Evolutionary conservation across 2,329 filamentous ascomycete genomes (phyloP), one percentile per base, ranked within the genome.

Genomic region (Cordyceps javanica): DNA sequence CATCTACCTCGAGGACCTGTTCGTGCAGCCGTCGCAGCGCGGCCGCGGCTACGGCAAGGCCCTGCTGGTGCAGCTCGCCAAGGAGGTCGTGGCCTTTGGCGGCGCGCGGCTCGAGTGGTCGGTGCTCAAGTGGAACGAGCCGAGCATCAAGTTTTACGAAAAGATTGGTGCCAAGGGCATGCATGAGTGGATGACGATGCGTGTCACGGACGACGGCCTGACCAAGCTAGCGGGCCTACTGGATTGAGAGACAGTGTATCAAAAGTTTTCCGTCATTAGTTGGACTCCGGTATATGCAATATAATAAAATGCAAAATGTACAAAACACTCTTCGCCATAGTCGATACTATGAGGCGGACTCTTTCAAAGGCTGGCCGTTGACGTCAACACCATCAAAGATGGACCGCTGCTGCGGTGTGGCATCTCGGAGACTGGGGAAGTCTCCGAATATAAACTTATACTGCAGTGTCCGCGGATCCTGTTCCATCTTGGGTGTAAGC

Each of bases 1-100:
- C 3, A 89, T 99, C 67, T 96, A 95, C 72, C 85, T 97, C 38
- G 93, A 97, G 72, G 93, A 97, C 68, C 77, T 97, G n/a, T 96
- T 87, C 67, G 90, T 99, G 41, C 80, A 85, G 64, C 80, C 85
- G 1, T 75, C 76, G 45, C 85, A 88, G 65, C 79, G 94, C 4
- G 86, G 86, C 34, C 83, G 82, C 60, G 92, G 92, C 0, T 96
- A 93, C 68, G 93, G 92, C 39, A 89, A 87, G 72, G 76, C 79
- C 65, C 72, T 97, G 68, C 77, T 97, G 50, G 82, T 82, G 60
- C 83, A 85, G 63, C 75, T 97, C 68, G 93, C 92, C n/a, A 83
- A 82, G 67, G 89, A 96, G 75, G 86, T 91, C 3, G 68, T 89
- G 55, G 80, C 81, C 55, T 87, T 92, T 62, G 78, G 82, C 3